Base-by-base conservation (phyloP, 805 yeast genomes). In the Tanozyma kutaoensis region DNA sequence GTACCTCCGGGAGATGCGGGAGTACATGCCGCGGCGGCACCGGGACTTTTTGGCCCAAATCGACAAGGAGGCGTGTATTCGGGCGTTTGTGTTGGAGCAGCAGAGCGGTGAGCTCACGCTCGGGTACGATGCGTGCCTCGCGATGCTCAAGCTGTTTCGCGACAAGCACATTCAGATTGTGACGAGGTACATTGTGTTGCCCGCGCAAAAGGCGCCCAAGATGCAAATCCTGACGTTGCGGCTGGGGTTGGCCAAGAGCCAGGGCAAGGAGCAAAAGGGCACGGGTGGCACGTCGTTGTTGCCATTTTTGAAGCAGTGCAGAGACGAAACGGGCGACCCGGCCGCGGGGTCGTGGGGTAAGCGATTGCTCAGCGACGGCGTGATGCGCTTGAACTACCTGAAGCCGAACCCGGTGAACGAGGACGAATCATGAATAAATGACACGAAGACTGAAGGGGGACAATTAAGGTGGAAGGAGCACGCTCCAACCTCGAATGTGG, bases 261-360 rank as follows among this genome's bases (percentile, higher is more conserved):
- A 58, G 24, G 62, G 62, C 32, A 64, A 60, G 23, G 76, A 69
- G 31, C 71, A 68, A 36, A 69, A 72, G 40, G 96, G 97, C 11
- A 86, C 97, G 1, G 97, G 97, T 13, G 96, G 97, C 24, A 86
- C 96, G 0, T 75, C 93, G 1, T 62, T 86, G 42, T 66, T 86
- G 32, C 95, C 95, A 15, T 88, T 86, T 55, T 64, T 86, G 47
- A 86, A 85, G 51, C 96, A 88, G 52, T 88, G 95, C 40, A 69
- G 96, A 50, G 96, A 86, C 54, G 96, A 86, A 48, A 86, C 95
- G 3, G 94, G 94, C 23, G 91, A 79, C 40, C 72, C 85, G 9
- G 95, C 95, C 14, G 95, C 94, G 15, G 88, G 95, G 30, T 66
- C 60, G 25, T 85, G 96, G 96, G 95, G 94, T 46, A 72, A 71